Percentiles rank a stretch among this genome's conserved stretches.
phyloP scores from a whole-genome alignment of 176 grass and related monocot species.

The Avena atlantica region DNA sequence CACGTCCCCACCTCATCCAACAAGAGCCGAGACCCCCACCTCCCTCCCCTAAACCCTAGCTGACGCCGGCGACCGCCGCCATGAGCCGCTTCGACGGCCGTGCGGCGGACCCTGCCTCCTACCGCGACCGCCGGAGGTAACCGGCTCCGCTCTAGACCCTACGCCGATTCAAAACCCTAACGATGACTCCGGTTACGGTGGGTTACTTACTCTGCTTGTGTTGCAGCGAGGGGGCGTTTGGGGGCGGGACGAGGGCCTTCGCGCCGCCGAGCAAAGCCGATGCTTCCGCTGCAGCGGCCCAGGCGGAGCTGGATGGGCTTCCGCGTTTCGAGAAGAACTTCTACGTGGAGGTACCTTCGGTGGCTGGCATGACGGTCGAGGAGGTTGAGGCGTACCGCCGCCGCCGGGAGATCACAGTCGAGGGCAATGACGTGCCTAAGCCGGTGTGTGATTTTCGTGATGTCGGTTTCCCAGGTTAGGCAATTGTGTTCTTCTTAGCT shows the following conservation, averaged over 20 bases:
- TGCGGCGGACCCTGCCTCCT: slow-evolving; percentile 74
- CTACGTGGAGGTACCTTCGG: slow-evolving; percentile 79
- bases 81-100: slow-evolving; percentile 97
- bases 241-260: slow-evolving; percentile 66
- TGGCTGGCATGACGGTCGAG: slow-evolving; percentile 70
- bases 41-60: slow-evolving; percentile 39
- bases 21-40: not conserved
- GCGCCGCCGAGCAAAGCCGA: slow-evolving; percentile 61
- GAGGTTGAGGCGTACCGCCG: slow-evolving; percentile 86
- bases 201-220: not conserved
- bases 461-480: slow-evolving; percentile 80
- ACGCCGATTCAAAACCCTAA: slow-evolving; percentile 1
- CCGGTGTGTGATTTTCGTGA: slow-evolving; percentile 76
- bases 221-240: slow-evolving; percentile 71
- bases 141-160: slow-evolving; percentile 11
- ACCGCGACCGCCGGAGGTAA: slow-evolving; percentile 86
- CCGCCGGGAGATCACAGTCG: slow-evolving; percentile 81
- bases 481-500: not conserved
- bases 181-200: not conserved
- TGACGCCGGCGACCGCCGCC: slow-evolving; percentile 37
- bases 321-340: slow-evolving; percentile 96
- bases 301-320: slow-evolving; percentile 79
- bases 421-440: slow-evolving; percentile 85
- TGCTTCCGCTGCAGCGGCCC: slow-evolving; percentile 44
- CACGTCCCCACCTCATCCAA: not conserved